Conservation (phyloP, 129 eudicot species). For the Glebionis coronaria region DNA sequence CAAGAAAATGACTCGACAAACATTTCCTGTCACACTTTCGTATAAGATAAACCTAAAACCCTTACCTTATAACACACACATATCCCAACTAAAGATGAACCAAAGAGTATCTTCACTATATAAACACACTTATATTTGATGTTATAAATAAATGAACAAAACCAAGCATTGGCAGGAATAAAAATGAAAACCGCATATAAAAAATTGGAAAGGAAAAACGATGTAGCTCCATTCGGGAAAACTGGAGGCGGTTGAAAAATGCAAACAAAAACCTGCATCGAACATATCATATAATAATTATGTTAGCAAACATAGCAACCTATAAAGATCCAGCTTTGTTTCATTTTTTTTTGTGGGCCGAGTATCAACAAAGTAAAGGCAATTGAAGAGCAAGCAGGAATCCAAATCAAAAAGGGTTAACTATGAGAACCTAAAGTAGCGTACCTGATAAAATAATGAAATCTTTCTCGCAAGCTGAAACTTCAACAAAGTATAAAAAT, state of each 20-base stretch:
- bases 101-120: constrained; percentile 5
- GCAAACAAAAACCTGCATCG: constrained; percentile 30
- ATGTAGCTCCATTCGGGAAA: constrained; percentile 32
- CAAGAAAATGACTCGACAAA: constrained; percentile 17
- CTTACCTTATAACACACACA: constrained; percentile 22
- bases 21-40: constrained; percentile 6
- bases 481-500: constrained; percentile 19
- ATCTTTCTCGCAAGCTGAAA: constrained; percentile 27
- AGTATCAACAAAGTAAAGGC: background rate
- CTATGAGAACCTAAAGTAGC: background rate
- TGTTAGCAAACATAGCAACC: background rate
- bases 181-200: constrained; percentile 15
- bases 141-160: constrained; percentile 2
- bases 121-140: constrained; percentile 8
- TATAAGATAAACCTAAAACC: constrained; percentile 11
- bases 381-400: background rate
- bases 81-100: background rate
- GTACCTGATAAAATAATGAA: constrained; percentile 30
- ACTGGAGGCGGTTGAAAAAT: constrained; percentile 22
- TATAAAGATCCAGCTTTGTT: background rate
- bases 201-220: constrained; percentile 19
- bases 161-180: background rate
- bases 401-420: background rate
- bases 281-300: constrained; percentile 6
- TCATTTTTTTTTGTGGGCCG: background rate